Base-by-base conservation (phyloP, 2,329 filamentous ascomycete genomes). In the Ophiostoma piceae region DNA sequence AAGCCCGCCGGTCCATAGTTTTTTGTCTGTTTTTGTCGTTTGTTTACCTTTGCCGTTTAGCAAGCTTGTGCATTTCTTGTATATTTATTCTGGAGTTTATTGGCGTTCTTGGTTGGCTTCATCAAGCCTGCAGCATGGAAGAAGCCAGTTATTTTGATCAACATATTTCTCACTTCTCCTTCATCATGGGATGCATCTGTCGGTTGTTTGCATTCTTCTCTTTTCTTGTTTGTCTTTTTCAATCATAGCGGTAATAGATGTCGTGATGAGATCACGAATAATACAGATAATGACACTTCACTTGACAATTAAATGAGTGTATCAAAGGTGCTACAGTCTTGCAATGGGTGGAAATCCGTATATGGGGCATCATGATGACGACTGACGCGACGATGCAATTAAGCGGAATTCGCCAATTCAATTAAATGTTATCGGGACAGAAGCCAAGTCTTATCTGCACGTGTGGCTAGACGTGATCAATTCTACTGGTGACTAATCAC, bases 1-100 rank as follows among this genome's bases (percentile, higher is more conserved):
- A 35, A 22, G 57, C 26, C 41, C 14, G 66, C 1, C 14, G 7
- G 6, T 14, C 19, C 62, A 65, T 65, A 29, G 35, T 32, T 35
- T 26, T 12, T 3, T 47, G 16, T 60, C 54, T 68, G 11, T 22
- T 64, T 7, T 47, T 65, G 26, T 65, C 29, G 51, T 41, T 54
- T 29, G 2, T 14, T 5, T 29, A 12, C n/a, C 26, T 37, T 67
- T 57, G 37, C 16, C 4, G 8, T 9, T 64, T 4, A 37, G 60
- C 16, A 19, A 11, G 62, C 35, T 29, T 19, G 62, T 64, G 39
- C 35, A 26, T 65, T 62, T 62, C 57, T 62, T 62, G 57, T 62
- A 62, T 62, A 62, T 62, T 32, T 14, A 32, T 62, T 29, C 26
- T 62, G n/a, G 51, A 16, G 8, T 16, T 62, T 62, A 32, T 26